Evolutionary conservation across 768 basidiomycete genomes (phyloP), one percentile per base, ranked within the genome.

Genomic region (Amanita rubescens): DNA sequence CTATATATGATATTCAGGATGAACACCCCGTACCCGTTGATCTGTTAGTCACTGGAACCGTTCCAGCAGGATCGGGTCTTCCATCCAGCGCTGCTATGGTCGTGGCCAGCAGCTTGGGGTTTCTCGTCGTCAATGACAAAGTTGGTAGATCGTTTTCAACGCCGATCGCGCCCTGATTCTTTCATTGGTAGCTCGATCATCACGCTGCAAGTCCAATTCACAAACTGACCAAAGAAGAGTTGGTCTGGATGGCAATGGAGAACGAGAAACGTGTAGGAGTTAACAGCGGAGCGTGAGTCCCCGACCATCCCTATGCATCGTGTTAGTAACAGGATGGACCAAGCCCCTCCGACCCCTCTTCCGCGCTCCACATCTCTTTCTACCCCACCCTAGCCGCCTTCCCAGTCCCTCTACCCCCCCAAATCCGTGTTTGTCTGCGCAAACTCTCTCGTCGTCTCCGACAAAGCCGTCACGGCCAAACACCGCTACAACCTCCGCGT

Each of bases 31-130:
- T 76, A 12, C 77, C 84, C 3, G 80, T 87, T n/a, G 81, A 93
- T 58, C 59, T 92, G 9, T 74, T 93, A 3, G 81, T 91, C 10
- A 82, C 84, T 0, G 94, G 94, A 1, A 80, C 84, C 10, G 86
- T 96, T 2, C 93, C 93, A 0, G 79, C 89, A 2, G 94, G 92
- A 0, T 87, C 89, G 0, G 93, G 94, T 0, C 71, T 95, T 4
- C 91, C 88, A 6, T 91, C 88, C 3, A 91, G 88, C 58, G 89
- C 90, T 0, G 93, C 93, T 0, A 87, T 95, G 82, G 90, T 93
- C 32, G 90, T 94, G 20, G 87, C 89, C 0, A 89, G 87, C 37
- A 87, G 90, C 0, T 72, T 94, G 27, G 80, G 86, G 0, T 90
- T 94, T 64, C 70, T 94, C 24, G 84, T 84, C 5, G 81, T 84